phyloP scores from a whole-genome alignment of 2,329 filamentous ascomycete genomes.

The Talaromyces sp. region DNA sequence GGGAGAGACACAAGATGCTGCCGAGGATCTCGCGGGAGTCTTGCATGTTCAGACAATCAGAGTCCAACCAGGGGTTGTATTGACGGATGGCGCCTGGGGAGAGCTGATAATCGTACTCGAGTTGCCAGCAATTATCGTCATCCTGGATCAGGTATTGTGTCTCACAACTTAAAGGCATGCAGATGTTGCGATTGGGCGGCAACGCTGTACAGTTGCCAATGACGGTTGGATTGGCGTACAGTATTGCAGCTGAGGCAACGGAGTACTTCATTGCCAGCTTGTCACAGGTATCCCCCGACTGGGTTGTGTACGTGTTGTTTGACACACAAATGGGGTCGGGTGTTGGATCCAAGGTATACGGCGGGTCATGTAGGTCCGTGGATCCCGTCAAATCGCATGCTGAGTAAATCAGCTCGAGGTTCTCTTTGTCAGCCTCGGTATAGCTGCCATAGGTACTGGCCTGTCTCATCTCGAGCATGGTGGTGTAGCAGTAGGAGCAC shows the following conservation, averaged over 20 bases:
- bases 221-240: background rate
- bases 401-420: background rate
- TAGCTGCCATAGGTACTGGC: background rate
- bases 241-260: background rate
- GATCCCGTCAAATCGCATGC: background rate
- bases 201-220: background rate
- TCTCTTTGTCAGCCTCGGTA: background rate
- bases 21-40: background rate
- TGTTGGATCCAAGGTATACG: background rate
- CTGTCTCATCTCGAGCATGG: background rate
- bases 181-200: background rate
- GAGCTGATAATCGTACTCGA: background rate
- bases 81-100: background rate
- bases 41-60: background rate
- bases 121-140: background rate
- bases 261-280: background rate
- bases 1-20: background rate
- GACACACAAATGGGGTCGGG: background rate
- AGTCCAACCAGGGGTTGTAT: background rate
- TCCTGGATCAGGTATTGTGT: background rate
- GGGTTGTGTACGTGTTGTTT: background rate
- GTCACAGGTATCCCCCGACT: background rate
- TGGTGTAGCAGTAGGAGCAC: background rate
- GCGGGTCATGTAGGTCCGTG: background rate
- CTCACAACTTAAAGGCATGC: background rate